phyloP scores from a whole-genome alignment of 768 basidiomycete species.

The Pulveroboletus frians region DNA sequence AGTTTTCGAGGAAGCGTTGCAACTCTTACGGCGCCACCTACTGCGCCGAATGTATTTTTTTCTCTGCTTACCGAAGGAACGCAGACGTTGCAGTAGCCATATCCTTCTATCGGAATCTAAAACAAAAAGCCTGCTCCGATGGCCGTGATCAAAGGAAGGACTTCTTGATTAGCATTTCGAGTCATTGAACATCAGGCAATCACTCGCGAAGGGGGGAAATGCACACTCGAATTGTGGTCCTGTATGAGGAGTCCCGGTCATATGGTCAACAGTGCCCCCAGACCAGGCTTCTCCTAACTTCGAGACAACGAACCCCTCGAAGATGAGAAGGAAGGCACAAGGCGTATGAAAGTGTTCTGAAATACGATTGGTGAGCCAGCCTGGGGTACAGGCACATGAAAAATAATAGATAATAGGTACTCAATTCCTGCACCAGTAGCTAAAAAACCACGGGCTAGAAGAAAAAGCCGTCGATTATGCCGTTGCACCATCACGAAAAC shows the following conservation, averaged over 20 bases:
- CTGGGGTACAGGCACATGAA: background rate
- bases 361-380: background rate
- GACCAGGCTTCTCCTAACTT: conserved; percentile 62
- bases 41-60: too few species aligned
- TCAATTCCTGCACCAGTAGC: conserved; percentile 65
- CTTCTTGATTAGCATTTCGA: conserved; percentile 50
- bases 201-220: background rate
- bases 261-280: conserved; percentile 51
- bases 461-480: background rate
- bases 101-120: conserved; percentile 62
- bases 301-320: conserved; percentile 55
- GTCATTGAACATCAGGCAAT: conserved; percentile 1
- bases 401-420: conserved; percentile 57
- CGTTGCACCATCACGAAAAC: too few species aligned
- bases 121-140: conserved; percentile 61
- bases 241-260: conserved; percentile 67
- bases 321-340: conserved; percentile 47
- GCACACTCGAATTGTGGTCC: conserved; percentile 50
- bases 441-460: conserved; percentile 57
- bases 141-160: conserved; percentile 64
- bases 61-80: conserved; percentile 50
- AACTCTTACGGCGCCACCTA: conserved; percentile 72
- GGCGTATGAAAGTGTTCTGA: conserved; percentile 70
- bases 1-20: conserved; percentile 43
- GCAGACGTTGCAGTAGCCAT: conserved; percentile 80